Conservation (phyloP, 2,329 filamentous ascomycete species). For the Sporothrix dimorphospora region DNA sequence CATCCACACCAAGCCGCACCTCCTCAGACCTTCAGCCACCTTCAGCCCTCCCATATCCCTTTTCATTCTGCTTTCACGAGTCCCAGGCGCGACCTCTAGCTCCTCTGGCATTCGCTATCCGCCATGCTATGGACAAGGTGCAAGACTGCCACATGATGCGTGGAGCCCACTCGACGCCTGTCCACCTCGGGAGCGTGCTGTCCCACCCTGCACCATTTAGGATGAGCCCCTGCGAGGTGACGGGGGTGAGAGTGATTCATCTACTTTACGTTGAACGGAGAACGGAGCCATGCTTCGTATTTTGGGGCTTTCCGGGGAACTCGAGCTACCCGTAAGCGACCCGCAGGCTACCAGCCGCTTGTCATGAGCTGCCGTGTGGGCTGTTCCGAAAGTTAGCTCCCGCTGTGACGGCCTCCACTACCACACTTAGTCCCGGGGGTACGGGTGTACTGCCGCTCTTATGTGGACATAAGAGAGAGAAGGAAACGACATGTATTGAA, state of each 20-base stretch:
- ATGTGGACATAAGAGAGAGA: not conserved
- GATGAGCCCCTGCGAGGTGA: not conserved
- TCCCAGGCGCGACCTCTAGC: too few species aligned
- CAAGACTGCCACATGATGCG: not conserved
- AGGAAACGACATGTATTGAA: not conserved
- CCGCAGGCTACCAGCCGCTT: not conserved
- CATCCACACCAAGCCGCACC: not conserved
- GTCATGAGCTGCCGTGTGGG: not conserved
- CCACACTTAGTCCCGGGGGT: too few species aligned
- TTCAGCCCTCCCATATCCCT: not conserved
- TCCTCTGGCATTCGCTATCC: not conserved
- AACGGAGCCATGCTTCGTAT: too few species aligned
- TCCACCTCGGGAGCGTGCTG: not conserved
- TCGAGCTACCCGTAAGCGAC: not conserved
- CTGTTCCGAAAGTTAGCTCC: not conserved
- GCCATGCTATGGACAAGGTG: not conserved
- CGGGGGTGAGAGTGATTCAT: too few species aligned
- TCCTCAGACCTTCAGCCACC: not conserved
- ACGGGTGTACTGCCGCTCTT: too few species aligned
- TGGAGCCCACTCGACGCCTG: not conserved
- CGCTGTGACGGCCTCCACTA: not conserved
- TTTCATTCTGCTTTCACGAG: too few species aligned
- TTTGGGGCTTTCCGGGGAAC: not conserved
- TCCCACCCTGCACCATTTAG: not conserved
- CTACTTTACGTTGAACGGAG: too few species aligned